Percentiles rank a stretch among this genome's conserved stretches.
phyloP scores from a whole-genome alignment of 2,329 filamentous ascomycete species.

The Arthrinium phaeospermum region DNA sequence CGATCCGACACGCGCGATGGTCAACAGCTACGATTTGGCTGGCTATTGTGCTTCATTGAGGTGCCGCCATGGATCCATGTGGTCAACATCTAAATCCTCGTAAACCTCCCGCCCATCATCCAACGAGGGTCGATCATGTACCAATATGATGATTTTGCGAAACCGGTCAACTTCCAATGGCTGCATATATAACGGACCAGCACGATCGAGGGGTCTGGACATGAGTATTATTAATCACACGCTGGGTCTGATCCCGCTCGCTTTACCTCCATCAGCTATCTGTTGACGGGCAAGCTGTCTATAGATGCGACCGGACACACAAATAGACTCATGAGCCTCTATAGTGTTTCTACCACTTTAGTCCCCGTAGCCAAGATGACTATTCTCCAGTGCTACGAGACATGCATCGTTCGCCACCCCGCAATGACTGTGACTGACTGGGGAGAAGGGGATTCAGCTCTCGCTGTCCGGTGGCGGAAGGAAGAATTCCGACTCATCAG shows the following conservation, averaged over 20 bases:
- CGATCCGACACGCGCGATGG: neutral
- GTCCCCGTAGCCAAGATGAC: neutral
- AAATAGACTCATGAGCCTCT: neutral
- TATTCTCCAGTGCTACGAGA: neutral
- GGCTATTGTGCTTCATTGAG: neutral
- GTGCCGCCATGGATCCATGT: neutral
- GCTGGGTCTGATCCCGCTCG: neutral
- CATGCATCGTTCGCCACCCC: neutral
- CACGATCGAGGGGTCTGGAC: neutral
- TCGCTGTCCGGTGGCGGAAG: slow-evolving; percentile 23
- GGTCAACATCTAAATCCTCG: neutral
- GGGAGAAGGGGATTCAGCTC: neutral
- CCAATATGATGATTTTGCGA: neutral
- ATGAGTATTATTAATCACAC: neutral
- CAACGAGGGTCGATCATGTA: neutral
- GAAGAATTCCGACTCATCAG: slow-evolving; percentile 46
- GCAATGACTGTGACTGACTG: neutral
- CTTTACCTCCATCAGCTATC: neutral
- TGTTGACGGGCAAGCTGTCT: neutral
- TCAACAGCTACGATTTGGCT: neutral
- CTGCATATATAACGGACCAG: neutral
- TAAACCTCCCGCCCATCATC: neutral
- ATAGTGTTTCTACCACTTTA: neutral
- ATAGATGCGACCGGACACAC: neutral
- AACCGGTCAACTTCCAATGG: neutral